phyloP scores from a whole-genome alignment of 495 filamentous ascomycete genomes.

The Podospora anserina region DNA sequence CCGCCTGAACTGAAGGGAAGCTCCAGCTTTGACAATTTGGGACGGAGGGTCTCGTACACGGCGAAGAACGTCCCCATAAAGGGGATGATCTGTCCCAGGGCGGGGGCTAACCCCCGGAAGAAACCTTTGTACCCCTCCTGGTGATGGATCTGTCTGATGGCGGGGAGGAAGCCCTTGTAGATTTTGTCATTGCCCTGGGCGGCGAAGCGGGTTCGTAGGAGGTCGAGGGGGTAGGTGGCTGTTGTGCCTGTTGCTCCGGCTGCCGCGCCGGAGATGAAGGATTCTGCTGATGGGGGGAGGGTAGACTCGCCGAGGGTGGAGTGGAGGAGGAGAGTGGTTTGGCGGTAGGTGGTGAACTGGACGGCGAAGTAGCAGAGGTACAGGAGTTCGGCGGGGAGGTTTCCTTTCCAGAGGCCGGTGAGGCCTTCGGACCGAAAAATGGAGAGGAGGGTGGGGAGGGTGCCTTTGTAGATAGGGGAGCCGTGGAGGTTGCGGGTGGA shows the following conservation, averaged over 20 bases:
- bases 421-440: constrained; percentile 79
- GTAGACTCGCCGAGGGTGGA: constrained; percentile 34
- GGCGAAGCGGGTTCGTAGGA: constrained; percentile 91
- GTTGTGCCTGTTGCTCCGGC: constrained; percentile 80
- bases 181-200: constrained; percentile 84
- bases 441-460: constrained; percentile 67
- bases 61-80: constrained; percentile 97
- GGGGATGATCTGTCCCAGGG: constrained; percentile 80
- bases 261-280: constrained; percentile 74
- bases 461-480: constrained; percentile 75
- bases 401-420: constrained; percentile 94
- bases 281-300: constrained; percentile 54
- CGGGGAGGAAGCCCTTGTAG: constrained; percentile 65
- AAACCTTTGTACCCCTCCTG: constrained; percentile 76
- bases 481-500: constrained; percentile 47
- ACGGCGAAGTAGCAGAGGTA: constrained; percentile 84
- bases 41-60: constrained; percentile 71
- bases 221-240: constrained; percentile 86
- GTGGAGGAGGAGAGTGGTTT: constrained; percentile 59
- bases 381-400: constrained; percentile 88
- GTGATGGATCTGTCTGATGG: constrained; percentile 66
- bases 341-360: constrained; percentile 90
- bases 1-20: constrained; percentile 74
- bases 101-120: constrained; percentile 80
- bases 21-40: constrained; percentile 48